phyloP scores from a whole-genome alignment of 2,329 filamentous ascomycete species.

The Xylariaceae sp. region DNA sequence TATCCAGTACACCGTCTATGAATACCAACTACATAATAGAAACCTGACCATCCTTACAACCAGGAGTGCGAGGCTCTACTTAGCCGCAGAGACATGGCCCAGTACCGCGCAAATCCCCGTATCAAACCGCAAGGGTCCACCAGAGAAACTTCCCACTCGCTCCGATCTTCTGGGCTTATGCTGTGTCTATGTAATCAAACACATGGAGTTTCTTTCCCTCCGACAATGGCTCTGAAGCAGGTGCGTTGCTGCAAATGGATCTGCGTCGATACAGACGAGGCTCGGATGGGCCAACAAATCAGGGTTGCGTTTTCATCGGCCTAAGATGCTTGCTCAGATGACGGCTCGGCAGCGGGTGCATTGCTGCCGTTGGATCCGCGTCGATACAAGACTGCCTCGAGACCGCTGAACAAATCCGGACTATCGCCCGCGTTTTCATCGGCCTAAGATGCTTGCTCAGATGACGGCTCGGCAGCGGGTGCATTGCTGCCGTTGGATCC shows the following conservation, averaged over 20 bases:
- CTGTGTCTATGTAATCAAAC: no score
- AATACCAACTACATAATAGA: background rate
- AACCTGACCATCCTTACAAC: no score
- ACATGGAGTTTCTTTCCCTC: no score
- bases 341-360: constrained; percentile 12
- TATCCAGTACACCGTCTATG: background rate
- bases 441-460: background rate
- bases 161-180: no score
- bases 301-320: background rate
- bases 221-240: no score
- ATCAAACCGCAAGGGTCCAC: no score
- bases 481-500: constrained; percentile 20
- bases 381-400: constrained; percentile 42
- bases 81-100: no score
- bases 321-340: background rate
- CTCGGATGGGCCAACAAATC: background rate
- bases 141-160: no score
- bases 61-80: no score
- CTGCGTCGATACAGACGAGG: no score
- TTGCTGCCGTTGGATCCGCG: constrained; percentile 28
- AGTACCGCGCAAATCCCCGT: no score
- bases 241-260: no score
- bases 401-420: constrained; percentile 41
- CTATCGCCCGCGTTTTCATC: constrained; percentile 35
- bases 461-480: constrained; percentile 6